Conservation (phyloP, 108 stramenopile species). For the Nitzschia sp. region DNA sequence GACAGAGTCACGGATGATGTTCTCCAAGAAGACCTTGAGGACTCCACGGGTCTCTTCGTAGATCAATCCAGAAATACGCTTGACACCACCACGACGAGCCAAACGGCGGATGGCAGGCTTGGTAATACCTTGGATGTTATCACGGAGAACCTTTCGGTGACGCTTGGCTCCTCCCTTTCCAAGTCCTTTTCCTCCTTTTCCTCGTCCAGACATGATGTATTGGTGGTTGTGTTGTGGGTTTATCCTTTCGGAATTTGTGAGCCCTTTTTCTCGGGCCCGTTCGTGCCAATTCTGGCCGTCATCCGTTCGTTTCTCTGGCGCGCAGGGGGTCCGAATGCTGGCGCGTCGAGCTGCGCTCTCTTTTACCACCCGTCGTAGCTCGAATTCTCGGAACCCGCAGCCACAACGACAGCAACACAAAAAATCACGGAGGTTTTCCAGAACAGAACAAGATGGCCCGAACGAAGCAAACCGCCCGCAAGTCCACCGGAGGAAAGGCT, state of each 20-base stretch:
- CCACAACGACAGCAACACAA: too few species aligned
- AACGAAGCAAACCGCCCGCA: conserved; percentile 98
- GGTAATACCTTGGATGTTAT: conserved; percentile 99
- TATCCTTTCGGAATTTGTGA: not conserved
- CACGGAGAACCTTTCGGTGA: conserved; percentile 96
- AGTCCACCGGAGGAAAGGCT: conserved; percentile 98
- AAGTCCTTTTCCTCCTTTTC: conserved; percentile 90
- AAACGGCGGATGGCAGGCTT: conserved; percentile 99
- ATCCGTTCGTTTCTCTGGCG: not conserved
- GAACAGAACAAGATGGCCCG: conserved; percentile 79
- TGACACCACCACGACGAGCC: conserved; percentile 98
- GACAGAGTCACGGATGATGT: conserved; percentile 85
- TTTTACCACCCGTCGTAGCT: not conserved
- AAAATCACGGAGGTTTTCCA: not conserved
- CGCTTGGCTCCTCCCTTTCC: conserved; percentile 97
- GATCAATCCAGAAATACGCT: conserved; percentile 99
- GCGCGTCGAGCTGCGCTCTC: conserved; percentile 5
- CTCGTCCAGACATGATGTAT: conserved; percentile 70
- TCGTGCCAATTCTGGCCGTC: not conserved
- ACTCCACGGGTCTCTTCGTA: conserved; percentile 95
- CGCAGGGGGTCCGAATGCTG: not conserved
- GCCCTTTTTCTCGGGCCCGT: not conserved
- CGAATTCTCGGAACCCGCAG: not conserved
- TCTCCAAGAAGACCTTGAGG: conserved; percentile 89
- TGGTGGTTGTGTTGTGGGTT: not conserved